A percentile compares a stretch with the other conserved stretches of the same genome.
phyloP scores from a whole-genome alignment of 2,329 filamentous ascomycete genomes.

The Teratosphaeria pseudoeucalypti region DNA sequence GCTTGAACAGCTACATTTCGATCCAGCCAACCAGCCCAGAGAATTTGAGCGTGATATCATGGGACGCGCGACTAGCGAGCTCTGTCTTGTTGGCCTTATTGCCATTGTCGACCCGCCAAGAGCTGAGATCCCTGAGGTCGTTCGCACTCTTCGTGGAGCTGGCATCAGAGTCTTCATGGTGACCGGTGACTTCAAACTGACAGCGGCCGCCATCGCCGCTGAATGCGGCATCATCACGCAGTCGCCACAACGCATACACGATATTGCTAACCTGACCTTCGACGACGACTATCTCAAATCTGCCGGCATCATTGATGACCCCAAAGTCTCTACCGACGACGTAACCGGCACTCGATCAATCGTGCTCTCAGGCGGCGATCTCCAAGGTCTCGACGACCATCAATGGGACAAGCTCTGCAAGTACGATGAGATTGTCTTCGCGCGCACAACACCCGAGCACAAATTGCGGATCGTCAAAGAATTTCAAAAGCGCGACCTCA shows the following conservation, averaged over 20 bases:
- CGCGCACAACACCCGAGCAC: slow-evolving; percentile 64
- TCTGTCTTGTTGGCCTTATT: slow-evolving; percentile 47
- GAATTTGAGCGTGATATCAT: slow-evolving; percentile 44
- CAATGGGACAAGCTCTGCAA: slow-evolving; percentile 57
- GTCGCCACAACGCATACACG: slow-evolving; percentile 10
- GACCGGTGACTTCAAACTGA: slow-evolving; percentile 67
- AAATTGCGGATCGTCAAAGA: slow-evolving; percentile 67
- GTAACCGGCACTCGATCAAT: slow-evolving; percentile 30
- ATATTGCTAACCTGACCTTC: slow-evolving; percentile 13
- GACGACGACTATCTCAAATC: slow-evolving; percentile 11
- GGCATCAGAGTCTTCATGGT: slow-evolving; percentile 75
- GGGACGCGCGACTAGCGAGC: slow-evolving; percentile 21
- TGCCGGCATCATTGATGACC: not conserved
- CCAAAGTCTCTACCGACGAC: not conserved
- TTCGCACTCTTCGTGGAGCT: slow-evolving; percentile 55
- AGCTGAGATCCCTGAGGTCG: slow-evolving; percentile 48
- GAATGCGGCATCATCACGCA: slow-evolving; percentile 62
- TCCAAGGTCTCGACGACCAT: slow-evolving; percentile 52
- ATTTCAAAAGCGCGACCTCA: slow-evolving; percentile 59
- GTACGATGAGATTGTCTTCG: slow-evolving; percentile 62
- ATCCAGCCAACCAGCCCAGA: slow-evolving; percentile 40
- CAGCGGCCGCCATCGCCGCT: slow-evolving; percentile 60
- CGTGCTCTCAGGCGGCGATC: slow-evolving; percentile 56
- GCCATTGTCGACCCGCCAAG: slow-evolving; percentile 51
- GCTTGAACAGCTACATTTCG: slow-evolving; percentile 48